Evolutionary conservation across 805 yeast species (phyloP), one percentile per base, ranked within the genome.

Genomic region (Metschnikowia koreensis): DNA sequence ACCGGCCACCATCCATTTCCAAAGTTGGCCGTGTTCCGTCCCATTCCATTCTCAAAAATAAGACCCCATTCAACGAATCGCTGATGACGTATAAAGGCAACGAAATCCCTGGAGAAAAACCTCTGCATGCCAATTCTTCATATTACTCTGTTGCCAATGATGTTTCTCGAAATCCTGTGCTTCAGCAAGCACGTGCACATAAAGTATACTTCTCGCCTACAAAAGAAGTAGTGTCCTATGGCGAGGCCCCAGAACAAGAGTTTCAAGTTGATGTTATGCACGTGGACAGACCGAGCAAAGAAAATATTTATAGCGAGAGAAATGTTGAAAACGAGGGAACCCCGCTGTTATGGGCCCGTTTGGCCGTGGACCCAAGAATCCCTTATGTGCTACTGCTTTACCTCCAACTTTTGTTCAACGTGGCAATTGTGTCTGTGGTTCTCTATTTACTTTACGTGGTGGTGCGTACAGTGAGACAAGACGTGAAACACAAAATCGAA

Each of bases 401-500:
- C 60, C 67, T 88, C 11, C 93, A 87, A 60, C 71, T 89, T 2
- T 48, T 79, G 1, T 77, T 85, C 66, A 87, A 89, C 57, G 64
- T 80, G 1, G 60, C 79, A 3, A 67, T 89, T 39, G 71, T 83
- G 22, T 64, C 79, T 0, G 65, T 81, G 4, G 60, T 84, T n/a
- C 56, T 83, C 1, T 84, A 78, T 62, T 68, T 84, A 27, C 68
- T 82, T 2, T 74, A 70, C 52, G 64, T 79, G 4, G 80, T 86
- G 58, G 69, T 84, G 7, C 62, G 70, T 5, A 82, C 89, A 9
- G 77, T 89, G 9, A 70, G 77, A 67, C 73, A 57, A 1, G 99
- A 93, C 66, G 89, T 93, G 13, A 81, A 83, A 53, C 77, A 76
- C 53, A 87, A 87, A 61, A 76, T 90, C 9, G 86, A 84, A 44